phyloP scores from a whole-genome alignment of 2,329 filamentous ascomycete species.

The Epichloe sylvatica region DNA sequence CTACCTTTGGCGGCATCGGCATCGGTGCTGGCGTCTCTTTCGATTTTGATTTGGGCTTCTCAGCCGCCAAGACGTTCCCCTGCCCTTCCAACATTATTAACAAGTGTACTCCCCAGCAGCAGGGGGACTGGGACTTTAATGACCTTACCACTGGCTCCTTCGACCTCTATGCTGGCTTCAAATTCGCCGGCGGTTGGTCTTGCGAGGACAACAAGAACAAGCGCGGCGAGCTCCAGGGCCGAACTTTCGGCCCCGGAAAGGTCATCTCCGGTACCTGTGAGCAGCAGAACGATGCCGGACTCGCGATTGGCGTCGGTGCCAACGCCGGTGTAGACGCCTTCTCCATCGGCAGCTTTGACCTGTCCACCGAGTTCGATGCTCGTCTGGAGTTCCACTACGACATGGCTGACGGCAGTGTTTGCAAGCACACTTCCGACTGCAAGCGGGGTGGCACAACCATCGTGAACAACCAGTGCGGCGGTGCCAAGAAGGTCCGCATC shows the following conservation, averaged over 20 bases:
- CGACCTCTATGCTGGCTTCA: constrained; percentile 54
- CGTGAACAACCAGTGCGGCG: constrained; percentile 81
- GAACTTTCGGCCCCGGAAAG: constrained; percentile 35
- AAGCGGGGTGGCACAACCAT: constrained; percentile 53
- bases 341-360: constrained; percentile 61
- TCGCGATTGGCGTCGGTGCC: constrained; percentile 42
- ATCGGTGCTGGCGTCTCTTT: constrained; percentile 5
- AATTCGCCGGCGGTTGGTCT: constrained; percentile 55
- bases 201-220: constrained; percentile 47
- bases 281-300: constrained; percentile 31
- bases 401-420: constrained; percentile 70
- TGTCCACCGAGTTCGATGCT: constrained; percentile 61
- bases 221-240: constrained; percentile 41
- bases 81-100: constrained; percentile 64
- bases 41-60: constrained; percentile 6
- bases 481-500: constrained; percentile 69
- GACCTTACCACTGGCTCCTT: constrained; percentile 49
- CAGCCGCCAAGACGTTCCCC: constrained; percentile 35
- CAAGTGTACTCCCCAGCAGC: constrained; percentile 58
- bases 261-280: constrained; percentile 44
- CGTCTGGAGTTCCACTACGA: constrained; percentile 75
- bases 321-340: constrained; percentile 35
- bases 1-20: constrained; percentile 22
- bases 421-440: constrained; percentile 65
- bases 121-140: constrained; percentile 57